These are phyloP conservation scores for Theileria parva DNA, from an alignment of 169 alveolate species.

Conservation along the genomic window DNA sequence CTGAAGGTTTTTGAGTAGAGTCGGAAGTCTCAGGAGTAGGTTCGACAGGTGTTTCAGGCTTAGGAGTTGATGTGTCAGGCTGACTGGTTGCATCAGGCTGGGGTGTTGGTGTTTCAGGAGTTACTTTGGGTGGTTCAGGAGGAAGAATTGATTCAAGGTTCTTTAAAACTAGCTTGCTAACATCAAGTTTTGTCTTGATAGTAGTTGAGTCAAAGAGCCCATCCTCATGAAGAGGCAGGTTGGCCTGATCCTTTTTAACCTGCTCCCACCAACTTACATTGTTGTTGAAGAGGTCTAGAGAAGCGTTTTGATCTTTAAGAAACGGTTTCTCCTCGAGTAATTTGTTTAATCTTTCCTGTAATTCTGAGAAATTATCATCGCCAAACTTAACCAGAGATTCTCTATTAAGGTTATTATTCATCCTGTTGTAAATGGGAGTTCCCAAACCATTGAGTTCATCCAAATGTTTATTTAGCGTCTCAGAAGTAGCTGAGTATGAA, in stretches of 20 bases:
- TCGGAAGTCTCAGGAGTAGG: not conserved
- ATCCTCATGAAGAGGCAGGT: conserved; percentile 34
- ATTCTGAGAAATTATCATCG: conserved; percentile 17
- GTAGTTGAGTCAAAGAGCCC: conserved; percentile 29
- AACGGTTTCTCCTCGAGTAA: conserved; percentile 48
- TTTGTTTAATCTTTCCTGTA: conserved; percentile 22
- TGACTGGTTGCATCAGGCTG: not conserved
- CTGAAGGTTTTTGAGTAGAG: not conserved
- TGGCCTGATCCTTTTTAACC: conserved; percentile 43
- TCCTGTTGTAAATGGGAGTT: conserved; percentile 33
- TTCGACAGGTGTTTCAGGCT: not conserved
- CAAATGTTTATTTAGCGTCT: conserved; percentile 35
- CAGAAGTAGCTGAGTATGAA: conserved; percentile 42
- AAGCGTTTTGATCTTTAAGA: conserved; percentile 12
- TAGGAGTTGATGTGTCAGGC: too few relatives aligned
- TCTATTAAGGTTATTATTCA: conserved; percentile 45
- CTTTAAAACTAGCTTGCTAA: conserved; percentile 21
- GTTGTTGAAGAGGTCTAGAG: conserved; percentile 21
- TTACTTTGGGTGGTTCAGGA: not conserved
- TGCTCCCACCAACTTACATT: conserved; percentile 55
- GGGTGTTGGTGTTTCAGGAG: not conserved
- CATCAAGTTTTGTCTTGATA: conserved; percentile 26
- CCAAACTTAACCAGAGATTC: conserved; percentile 31
- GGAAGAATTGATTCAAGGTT: conserved; percentile 26
- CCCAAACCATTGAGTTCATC: conserved; percentile 36